phyloP scores from a whole-genome alignment of 345 rosid species.

The Garcia nutans region DNA sequence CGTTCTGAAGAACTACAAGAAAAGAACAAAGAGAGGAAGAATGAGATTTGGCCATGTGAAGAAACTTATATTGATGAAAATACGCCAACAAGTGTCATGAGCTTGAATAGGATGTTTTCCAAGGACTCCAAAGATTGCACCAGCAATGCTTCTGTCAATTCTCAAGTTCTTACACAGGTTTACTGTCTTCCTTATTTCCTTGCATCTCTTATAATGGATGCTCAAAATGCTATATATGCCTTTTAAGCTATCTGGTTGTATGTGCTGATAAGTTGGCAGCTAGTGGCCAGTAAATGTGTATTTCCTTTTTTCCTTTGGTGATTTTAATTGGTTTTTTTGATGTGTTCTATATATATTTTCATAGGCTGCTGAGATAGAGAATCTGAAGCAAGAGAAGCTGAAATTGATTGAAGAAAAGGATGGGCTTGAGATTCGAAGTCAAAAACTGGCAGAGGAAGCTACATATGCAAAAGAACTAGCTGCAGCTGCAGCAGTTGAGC shows the following conservation, averaged over 20 bases:
- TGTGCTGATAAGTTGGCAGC: neutral
- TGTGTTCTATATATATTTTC: slow-evolving; percentile 10
- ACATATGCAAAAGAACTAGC: slow-evolving; percentile 74
- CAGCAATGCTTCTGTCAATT: slow-evolving; percentile 31
- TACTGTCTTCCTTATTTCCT: slow-evolving; percentile 5
- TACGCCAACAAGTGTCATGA: slow-evolving; percentile 62
- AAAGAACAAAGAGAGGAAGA: slow-evolving; percentile 17
- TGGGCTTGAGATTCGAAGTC: slow-evolving; percentile 50
- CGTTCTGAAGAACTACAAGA: slow-evolving; percentile 21
- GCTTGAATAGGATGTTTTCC: slow-evolving; percentile 60
- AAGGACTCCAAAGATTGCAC: slow-evolving; percentile 57
- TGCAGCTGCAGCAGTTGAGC: slow-evolving; percentile 68
- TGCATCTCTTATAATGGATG: slow-evolving; percentile 9
- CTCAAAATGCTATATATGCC: slow-evolving; percentile 5
- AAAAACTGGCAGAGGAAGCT: slow-evolving; percentile 62
- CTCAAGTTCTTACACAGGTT: slow-evolving; percentile 55
- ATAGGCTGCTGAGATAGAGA: slow-evolving; percentile 59
- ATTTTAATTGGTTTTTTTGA: neutral
- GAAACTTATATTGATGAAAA: slow-evolving; percentile 44
- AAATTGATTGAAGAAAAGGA: slow-evolving; percentile 53
- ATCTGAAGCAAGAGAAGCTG: slow-evolving; percentile 51
- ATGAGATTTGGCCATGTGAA: slow-evolving; percentile 33
- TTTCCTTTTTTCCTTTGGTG: neutral
- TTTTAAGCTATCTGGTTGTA: neutral
- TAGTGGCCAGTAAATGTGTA: neutral